Conservation (phyloP, 345 rosid species). For the Rhodamnia argentea region DNA sequence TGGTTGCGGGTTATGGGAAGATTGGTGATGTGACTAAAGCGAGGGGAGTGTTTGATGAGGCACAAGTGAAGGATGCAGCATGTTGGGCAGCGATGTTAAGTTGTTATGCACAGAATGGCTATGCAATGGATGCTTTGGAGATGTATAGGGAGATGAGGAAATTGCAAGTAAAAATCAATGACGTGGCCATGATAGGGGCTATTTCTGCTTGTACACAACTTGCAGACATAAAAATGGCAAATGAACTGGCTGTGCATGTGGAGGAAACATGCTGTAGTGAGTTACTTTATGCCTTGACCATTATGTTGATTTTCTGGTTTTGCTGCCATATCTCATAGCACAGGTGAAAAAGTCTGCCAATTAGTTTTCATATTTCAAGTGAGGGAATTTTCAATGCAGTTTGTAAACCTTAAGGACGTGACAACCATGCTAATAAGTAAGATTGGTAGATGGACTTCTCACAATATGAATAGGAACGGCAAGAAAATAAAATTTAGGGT, state of each 20-base stretch:
- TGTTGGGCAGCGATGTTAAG: conserved; percentile 50
- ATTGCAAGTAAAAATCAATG: conserved; percentile 11
- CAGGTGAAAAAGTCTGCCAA: background rate
- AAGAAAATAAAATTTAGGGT: background rate
- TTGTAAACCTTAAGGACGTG: background rate
- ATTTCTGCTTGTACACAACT: conserved; percentile 40
- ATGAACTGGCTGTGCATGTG: conserved; percentile 15
- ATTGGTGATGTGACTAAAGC: conserved; percentile 28
- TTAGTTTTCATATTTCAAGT: background rate
- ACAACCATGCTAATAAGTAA: background rate
- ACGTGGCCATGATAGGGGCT: conserved; percentile 34
- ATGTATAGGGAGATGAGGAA: conserved; percentile 19
- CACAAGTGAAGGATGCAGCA: conserved; percentile 20
- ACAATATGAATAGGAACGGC: background rate
- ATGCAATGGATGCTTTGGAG: conserved; percentile 24
- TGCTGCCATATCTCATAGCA: background rate
- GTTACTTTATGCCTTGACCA: background rate
- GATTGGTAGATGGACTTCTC: background rate
- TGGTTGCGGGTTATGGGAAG: conserved; percentile 44
- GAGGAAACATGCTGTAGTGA: conserved; percentile 26
- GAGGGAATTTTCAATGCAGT: background rate
- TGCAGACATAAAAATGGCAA: conserved; percentile 36
- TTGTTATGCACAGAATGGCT: conserved; percentile 42
- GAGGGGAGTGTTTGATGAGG: conserved; percentile 29
- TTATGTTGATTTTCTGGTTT: background rate